These are phyloP conservation scores for Taphrina deformans DNA, from an alignment of 1,139 yeast genomes.

Conservation along the genomic window DNA sequence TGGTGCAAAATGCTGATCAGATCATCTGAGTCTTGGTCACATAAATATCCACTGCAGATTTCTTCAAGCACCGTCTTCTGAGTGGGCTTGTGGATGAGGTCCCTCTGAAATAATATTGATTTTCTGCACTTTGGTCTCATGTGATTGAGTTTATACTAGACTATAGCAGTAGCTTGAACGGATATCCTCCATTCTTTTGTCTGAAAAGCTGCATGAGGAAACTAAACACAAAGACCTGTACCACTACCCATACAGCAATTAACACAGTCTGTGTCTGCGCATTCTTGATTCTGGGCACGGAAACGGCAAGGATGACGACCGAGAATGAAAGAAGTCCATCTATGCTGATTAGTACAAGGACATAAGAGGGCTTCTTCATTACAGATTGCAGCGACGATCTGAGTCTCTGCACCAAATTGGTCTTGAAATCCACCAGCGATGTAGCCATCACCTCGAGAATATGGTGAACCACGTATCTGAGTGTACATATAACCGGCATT, in stretches of 20 bases:
- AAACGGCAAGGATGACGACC: conserved; percentile 52
- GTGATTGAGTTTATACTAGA: neutral
- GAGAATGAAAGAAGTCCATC: conserved; percentile 48
- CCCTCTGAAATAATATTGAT: too few relatives aligned
- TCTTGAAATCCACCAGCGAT: conserved; percentile 67
- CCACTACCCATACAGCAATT: conserved; percentile 49
- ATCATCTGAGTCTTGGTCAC: too few relatives aligned
- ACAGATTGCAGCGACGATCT: conserved; percentile 56
- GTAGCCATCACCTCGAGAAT: conserved; percentile 59
- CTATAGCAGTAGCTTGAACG: conserved; percentile 49
- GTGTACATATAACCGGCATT: conserved; percentile 93
- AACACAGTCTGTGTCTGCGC: conserved; percentile 52
- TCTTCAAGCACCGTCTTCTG: too few relatives aligned
- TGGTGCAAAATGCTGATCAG: too few relatives aligned
- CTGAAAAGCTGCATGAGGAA: conserved; percentile 55
- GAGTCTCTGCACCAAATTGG: conserved; percentile 84
- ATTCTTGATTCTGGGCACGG: conserved; percentile 53
- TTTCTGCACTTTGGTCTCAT: neutral
- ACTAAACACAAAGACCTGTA: conserved; percentile 54
- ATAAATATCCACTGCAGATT: too few relatives aligned
- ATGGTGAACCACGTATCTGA: conserved; percentile 74
- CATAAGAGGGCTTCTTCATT: conserved; percentile 41
- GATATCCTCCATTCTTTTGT: conserved; percentile 60
- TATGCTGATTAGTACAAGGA: conserved; percentile 38
- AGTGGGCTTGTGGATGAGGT: too few relatives aligned